Percentiles rank a stretch among this genome's conserved stretches.
phyloP scores from a whole-genome alignment of 1,139 yeast species.

The Candida sanyaensis region DNA sequence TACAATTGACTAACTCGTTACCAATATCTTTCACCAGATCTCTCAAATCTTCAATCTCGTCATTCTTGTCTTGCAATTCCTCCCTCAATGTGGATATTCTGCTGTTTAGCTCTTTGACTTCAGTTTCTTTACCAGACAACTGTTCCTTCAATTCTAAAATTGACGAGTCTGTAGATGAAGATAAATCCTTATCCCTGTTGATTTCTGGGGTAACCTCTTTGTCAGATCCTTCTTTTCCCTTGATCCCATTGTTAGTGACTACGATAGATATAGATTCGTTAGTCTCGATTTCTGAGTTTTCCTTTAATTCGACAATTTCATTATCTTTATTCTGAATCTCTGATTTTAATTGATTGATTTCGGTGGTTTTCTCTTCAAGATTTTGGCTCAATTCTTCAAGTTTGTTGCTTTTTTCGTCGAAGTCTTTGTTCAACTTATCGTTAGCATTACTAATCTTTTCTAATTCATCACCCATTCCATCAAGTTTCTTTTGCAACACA shows the following conservation, averaged over 20 bases:
- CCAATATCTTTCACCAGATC: slow-evolving; percentile 79
- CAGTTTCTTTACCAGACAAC: slow-evolving; percentile 11
- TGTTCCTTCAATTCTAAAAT: slow-evolving; percentile 2
- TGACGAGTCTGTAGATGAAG: not conserved
- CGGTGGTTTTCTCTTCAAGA: slow-evolving; percentile 5
- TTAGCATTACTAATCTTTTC: slow-evolving; percentile 13
- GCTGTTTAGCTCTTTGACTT: slow-evolving; percentile 19
- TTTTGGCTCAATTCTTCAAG: slow-evolving; percentile 16
- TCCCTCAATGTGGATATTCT: slow-evolving; percentile 17
- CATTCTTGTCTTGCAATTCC: slow-evolving; percentile 33
- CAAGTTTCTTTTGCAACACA: slow-evolving; percentile 12
- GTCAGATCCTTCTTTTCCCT: slow-evolving; percentile 1
- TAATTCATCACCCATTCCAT: slow-evolving; percentile 3
- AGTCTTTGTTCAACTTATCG: slow-evolving; percentile 16
- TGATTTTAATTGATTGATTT: slow-evolving; percentile 4
- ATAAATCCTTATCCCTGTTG: slow-evolving; percentile 11
- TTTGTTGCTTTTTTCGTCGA: slow-evolving; percentile 17
- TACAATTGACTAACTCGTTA: slow-evolving; percentile 65
- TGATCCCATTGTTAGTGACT: not conserved
- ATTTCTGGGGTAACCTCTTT: slow-evolving; percentile 17
- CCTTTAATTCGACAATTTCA: slow-evolving; percentile 1
- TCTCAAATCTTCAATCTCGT: slow-evolving; percentile 59
- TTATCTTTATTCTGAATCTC: not conserved
- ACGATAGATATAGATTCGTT: not conserved
- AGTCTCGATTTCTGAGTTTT: not conserved